Conservation (phyloP, 495 filamentous ascomycete species). For the Podospora comata region DNA sequence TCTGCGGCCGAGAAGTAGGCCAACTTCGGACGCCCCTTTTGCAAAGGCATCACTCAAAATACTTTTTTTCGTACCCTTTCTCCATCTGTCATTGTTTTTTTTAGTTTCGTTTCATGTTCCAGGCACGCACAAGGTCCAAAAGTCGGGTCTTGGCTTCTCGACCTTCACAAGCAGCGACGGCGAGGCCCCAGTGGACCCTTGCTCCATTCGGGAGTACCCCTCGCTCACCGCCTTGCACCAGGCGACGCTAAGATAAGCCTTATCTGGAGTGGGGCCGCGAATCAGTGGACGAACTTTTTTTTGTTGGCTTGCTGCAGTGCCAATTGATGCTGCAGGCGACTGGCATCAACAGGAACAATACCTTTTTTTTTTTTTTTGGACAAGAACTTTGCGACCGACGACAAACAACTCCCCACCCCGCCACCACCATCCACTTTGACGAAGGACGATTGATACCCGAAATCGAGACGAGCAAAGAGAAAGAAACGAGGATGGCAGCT, state of each 20-base stretch:
- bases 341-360: neutral
- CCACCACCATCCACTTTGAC: neutral
- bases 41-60: neutral
- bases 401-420: neutral
- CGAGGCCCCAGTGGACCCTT: neutral
- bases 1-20: neutral
- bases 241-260: slow-evolving; percentile 13
- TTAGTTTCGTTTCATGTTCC: slow-evolving; percentile 13
- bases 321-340: slow-evolving; percentile 1
- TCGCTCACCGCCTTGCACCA: slow-evolving; percentile 17
- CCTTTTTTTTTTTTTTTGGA: neutral
- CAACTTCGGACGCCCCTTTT: neutral
- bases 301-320: neutral
- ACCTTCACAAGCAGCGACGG: slow-evolving; percentile 8
- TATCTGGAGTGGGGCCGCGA: slow-evolving; percentile 9
- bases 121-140: slow-evolving; percentile 7
- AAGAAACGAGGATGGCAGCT: slow-evolving; percentile 63
- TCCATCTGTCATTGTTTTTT: neutral
- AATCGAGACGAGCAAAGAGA: neutral
- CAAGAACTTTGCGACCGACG: neutral
- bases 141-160: slow-evolving; percentile 12
- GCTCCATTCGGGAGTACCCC: neutral
- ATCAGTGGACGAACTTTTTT: slow-evolving; percentile 8
- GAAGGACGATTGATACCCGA: neutral
- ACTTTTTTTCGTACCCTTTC: neutral